phyloP scores from a whole-genome alignment of 441 rosid genomes.

The Gossypium davidsonii region DNA sequence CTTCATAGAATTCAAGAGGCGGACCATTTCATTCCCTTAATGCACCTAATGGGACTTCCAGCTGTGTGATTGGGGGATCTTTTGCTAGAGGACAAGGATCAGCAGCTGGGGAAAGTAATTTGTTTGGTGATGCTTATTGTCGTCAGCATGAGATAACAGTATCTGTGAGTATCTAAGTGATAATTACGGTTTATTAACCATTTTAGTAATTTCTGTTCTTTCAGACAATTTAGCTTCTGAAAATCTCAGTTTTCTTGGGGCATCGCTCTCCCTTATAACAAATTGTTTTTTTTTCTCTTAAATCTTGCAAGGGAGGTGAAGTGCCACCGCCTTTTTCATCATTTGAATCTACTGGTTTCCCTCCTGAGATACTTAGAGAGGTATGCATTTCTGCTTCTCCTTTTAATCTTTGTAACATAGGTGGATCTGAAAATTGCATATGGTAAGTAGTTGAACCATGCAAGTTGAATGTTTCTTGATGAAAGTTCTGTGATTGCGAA shows the following conservation, averaged over 20 bases:
- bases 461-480: conserved; percentile 18
- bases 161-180: conserved; percentile 34
- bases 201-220: background rate
- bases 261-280: background rate
- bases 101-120: conserved; percentile 34
- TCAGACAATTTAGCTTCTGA: background rate
- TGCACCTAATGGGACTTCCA: conserved; percentile 39
- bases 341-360: conserved; percentile 25
- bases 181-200: background rate
- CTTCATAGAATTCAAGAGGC: conserved; percentile 35
- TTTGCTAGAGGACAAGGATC: conserved; percentile 43
- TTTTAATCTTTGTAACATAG: conserved; percentile 7
- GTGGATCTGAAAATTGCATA: conserved; percentile 11
- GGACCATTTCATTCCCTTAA: conserved; percentile 38
- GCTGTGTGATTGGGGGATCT: conserved; percentile 35
- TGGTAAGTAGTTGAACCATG: conserved; percentile 19
- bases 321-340: conserved; percentile 66
- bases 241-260: conserved; percentile 31
- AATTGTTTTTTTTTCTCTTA: background rate
- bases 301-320: conserved; percentile 55
- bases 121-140: conserved; percentile 68
- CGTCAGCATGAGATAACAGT: conserved; percentile 81
- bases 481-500: conserved; percentile 29
- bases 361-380: conserved; percentile 79
- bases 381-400: conserved; percentile 21